Conservation (phyloP, 192 early-diverging fungal species). For the Rhizophagus prolifer region DNA sequence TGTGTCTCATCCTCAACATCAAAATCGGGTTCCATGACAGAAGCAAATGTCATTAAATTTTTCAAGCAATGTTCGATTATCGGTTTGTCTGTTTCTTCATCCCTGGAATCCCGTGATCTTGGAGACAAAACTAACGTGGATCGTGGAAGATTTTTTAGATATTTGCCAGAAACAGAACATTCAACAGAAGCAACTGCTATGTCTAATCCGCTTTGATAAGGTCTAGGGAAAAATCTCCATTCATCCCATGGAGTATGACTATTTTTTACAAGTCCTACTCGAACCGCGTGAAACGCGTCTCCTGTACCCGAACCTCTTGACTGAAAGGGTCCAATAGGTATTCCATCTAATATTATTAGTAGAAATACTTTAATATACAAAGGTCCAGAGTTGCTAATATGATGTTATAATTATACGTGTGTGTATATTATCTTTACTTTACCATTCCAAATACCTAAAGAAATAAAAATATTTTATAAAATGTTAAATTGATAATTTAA, state of each 20-base stretch:
- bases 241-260: conserved; percentile 31
- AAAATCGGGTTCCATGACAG: not conserved
- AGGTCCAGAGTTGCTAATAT: too few relatives aligned
- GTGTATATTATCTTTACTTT: not conserved
- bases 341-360: conserved; percentile 20
- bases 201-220: conserved; percentile 32
- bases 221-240: conserved; percentile 29
- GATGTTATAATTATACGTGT: too few relatives aligned
- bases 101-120: not conserved
- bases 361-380: not conserved
- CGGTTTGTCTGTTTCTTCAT: not conserved
- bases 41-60: not conserved
- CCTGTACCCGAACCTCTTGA: conserved; percentile 41
- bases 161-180: conserved; percentile 43
- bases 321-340: conserved; percentile 42
- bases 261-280: conserved; percentile 44
- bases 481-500: not conserved
- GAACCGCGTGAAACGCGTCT: conserved; percentile 39
- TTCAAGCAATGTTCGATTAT: not conserved
- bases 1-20: not conserved
- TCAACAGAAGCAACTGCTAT: conserved; percentile 38
- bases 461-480: not conserved
- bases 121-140: not conserved
- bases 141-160: conserved; percentile 11
- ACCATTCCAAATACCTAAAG: conserved; percentile 39